Percentiles rank a stretch among this genome's conserved stretches.
These are phyloP conservation scores for Zelopaecilomyces penicillatus DNA, from an alignment of 2,329 filamentous ascomycete genomes.

Conservation along the genomic window DNA sequence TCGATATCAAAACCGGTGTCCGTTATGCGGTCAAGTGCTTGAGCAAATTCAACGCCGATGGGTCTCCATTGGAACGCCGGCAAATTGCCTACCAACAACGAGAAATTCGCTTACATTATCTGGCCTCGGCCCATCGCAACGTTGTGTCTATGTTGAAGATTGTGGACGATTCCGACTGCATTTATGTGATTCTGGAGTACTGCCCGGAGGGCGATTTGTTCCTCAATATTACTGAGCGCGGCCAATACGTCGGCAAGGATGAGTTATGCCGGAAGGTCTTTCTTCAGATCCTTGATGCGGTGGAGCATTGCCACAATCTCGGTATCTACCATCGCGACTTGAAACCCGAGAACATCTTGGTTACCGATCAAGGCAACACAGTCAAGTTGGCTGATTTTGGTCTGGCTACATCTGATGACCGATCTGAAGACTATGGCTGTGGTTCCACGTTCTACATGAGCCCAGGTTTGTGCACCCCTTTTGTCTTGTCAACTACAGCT, in stretches of 20 bases:
- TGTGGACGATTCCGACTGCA: conserved; percentile 83
- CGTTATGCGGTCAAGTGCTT: conserved; percentile 95
- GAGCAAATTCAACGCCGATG: conserved; percentile 74
- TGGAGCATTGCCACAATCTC: conserved; percentile 85
- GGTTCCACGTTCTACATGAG: conserved; percentile 99
- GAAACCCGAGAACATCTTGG: conserved; percentile 96
- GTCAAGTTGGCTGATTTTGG: conserved; percentile 98
- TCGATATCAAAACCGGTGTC: conserved; percentile 71
- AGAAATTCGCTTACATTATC: conserved; percentile 86
- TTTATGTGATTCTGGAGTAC: conserved; percentile 93
- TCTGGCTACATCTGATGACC: conserved; percentile 73
- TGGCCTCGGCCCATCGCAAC: conserved; percentile 81
- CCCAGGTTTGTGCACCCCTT: conserved; percentile 49
- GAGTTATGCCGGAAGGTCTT: conserved; percentile 78
- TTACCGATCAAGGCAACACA: conserved; percentile 77
- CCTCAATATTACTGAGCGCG: conserved; percentile 91
- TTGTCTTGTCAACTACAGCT: conserved; percentile 3
- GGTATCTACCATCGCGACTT: conserved; percentile 96
- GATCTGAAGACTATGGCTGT: conserved; percentile 92
- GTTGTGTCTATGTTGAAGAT: conserved; percentile 93
- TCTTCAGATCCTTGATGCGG: conserved; percentile 91
- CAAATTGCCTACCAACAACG: conserved; percentile 86
- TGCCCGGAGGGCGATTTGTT: conserved; percentile 96
- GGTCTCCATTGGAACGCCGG: conserved; percentile 66
- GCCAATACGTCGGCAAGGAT: conserved; percentile 90